These are phyloP conservation scores for Sporothrix phasma DNA, from an alignment of 2,329 filamentous ascomycete species.

Conservation along the genomic window DNA sequence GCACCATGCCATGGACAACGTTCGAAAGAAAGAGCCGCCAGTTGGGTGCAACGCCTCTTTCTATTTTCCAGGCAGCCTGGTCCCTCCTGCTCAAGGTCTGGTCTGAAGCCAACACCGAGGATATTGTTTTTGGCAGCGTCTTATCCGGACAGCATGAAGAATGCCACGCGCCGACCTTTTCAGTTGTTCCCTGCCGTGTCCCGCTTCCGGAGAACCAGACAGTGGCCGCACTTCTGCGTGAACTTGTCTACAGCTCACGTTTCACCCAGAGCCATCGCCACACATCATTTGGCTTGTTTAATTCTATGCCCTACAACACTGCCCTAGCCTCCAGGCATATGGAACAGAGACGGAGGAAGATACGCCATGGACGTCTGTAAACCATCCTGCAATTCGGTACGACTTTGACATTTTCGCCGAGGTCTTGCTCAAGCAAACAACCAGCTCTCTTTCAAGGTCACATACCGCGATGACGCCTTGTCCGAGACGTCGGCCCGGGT, in stretches of 20 bases:
- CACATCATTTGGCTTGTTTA: constrained; percentile 21
- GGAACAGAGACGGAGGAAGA: background rate
- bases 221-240: background rate
- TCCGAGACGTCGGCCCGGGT: constrained; percentile 17
- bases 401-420: constrained; percentile 19
- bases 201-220: constrained; percentile 16
- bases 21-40: constrained; percentile 14
- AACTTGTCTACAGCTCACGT: constrained; percentile 1
- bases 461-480: constrained; percentile 16
- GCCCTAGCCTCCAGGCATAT: constrained; percentile 28
- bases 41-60: constrained; percentile 25
- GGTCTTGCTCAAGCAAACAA: constrained; percentile 13
- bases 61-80: constrained; percentile 30
- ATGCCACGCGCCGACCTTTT: constrained; percentile 28
- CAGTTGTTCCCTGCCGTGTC: constrained; percentile 27
- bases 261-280: constrained; percentile 20
- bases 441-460: constrained; percentile 15
- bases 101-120: constrained; percentile 26
- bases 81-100: constrained; percentile 26
- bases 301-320: constrained; percentile 28
- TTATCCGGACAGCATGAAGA: constrained; percentile 24
- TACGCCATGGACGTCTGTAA: constrained; percentile 14
- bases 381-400: constrained; percentile 16
- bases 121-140: constrained; percentile 28
- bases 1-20: background rate